A percentile compares a stretch with the other conserved stretches of the same genome.
These are phyloP conservation scores for Apophysomyces ossiformis DNA, from an alignment of 371 early-diverging fungal species.

Conservation along the genomic window DNA sequence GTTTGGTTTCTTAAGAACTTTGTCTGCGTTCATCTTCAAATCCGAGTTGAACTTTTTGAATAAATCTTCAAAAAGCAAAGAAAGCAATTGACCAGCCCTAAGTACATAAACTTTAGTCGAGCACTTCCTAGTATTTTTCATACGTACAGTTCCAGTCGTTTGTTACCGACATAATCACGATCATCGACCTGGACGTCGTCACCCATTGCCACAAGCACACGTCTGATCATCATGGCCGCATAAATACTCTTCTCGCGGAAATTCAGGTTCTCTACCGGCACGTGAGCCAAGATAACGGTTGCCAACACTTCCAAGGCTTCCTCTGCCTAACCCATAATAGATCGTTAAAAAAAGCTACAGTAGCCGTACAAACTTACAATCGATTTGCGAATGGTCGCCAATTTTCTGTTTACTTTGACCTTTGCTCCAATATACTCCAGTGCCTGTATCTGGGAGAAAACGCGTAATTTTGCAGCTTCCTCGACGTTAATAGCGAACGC, in stretches of 20 bases:
- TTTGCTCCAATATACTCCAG: conserved; percentile 89
- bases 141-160: conserved; percentile 96
- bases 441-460: conserved; percentile 92
- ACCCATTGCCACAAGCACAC: conserved; percentile 88
- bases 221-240: conserved; percentile 97
- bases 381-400: conserved; percentile 60
- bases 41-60: conserved; percentile 98
- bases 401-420: conserved; percentile 71
- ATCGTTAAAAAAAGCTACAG: neutral
- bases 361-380: conserved; percentile 27
- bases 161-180: conserved; percentile 99
- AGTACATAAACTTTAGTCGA: neutral
- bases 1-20: conserved; percentile 91
- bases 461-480: conserved; percentile 76
- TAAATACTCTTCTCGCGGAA: conserved; percentile 96
- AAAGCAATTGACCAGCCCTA: conserved; percentile 97
- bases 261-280: conserved; percentile 90
- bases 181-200: conserved; percentile 93
- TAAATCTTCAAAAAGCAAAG: conserved; percentile 99
- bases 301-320: conserved; percentile 94
- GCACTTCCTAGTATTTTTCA: neutral
- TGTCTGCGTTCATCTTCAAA: conserved; percentile 89
- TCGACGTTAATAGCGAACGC: conserved; percentile 91
- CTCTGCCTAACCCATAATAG: conserved; percentile 59
- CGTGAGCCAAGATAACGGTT: conserved; percentile 94